Evolutionary conservation across 2,329 filamentous ascomycete genomes (phyloP), one percentile per base, ranked within the genome.

Genomic region (Alternaria sp.): DNA sequence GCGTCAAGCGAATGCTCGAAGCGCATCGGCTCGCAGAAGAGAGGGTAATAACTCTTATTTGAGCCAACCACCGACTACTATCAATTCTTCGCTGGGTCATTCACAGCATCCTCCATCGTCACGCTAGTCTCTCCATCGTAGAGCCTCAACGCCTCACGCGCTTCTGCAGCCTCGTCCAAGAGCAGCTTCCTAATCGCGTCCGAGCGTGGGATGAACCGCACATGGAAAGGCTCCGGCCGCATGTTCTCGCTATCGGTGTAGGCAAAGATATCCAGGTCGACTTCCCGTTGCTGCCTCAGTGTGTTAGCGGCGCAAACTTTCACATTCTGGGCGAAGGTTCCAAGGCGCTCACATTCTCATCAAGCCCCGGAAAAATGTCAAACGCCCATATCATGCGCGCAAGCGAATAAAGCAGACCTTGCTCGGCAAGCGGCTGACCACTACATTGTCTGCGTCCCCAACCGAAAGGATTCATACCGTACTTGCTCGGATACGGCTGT

Each of bases 291-390:
- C 30, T 41, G 33, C 6, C 8, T 15, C 8, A n/a, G 3, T 41
- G 15, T n/a, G 15, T 41, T 0, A 41, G 33, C 8, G 33, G 15
- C 2, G 3, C 15, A 1, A 2, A 37, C 7, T 1, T n/a, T 0
- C 0, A 37, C 7, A 3, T 7, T 37, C 3, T 4, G 3, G 7
- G 7, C 5, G 33, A 3, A 9, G 0, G 33, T 37, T 9, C n/a
- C n/a, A n/a, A n/a, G n/a, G n/a, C n/a, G n/a, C 33, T 41, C 1
- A 41, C 33, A 41, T 41, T 10, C 18, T 53, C 49, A 0, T 30
- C 0, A 0, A 37, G 0, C 0, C 49, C 28, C 0, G 28, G 26
- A 10, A 53, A 4, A 2, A 53, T 37, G 0, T 53, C n/a, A 21
- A 53, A 53, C 3, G 15, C 26, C 49, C 49, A 53, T 0, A 53